Conservation (phyloP, 805 yeast genomes). For the Yarrowia sp. region DNA sequence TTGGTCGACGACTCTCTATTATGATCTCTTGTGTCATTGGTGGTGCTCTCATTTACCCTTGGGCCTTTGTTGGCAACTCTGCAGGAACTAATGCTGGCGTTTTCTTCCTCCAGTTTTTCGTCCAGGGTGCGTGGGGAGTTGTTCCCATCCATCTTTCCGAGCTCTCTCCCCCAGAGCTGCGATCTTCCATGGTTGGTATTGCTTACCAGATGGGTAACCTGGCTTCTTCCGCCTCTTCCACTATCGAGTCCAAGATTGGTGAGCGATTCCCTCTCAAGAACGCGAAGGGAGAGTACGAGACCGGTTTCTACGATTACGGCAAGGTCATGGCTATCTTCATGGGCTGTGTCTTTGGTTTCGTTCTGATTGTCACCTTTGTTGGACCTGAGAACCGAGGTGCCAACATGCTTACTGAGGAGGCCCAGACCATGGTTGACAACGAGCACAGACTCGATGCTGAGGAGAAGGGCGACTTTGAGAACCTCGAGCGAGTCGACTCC, state of each 20-base stretch:
- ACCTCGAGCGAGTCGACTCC: slow-evolving; percentile 26
- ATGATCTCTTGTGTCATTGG: slow-evolving; percentile 59
- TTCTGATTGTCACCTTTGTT: slow-evolving; percentile 56
- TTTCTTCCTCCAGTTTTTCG: slow-evolving; percentile 69
- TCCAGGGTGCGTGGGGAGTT: slow-evolving; percentile 74
- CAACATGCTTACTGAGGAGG: slow-evolving; percentile 7
- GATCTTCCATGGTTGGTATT: slow-evolving; percentile 67
- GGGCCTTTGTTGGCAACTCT: slow-evolving; percentile 56
- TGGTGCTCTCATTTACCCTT: slow-evolving; percentile 68
- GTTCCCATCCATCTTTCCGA: slow-evolving; percentile 71
- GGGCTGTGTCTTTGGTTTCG: slow-evolving; percentile 66
- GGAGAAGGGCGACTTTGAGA: slow-evolving; percentile 29
- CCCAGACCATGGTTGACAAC: background rate
- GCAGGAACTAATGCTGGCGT: slow-evolving; percentile 64
- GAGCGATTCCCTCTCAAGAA: slow-evolving; percentile 61
- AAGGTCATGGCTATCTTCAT: slow-evolving; percentile 73
- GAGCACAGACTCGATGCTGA: slow-evolving; percentile 8
- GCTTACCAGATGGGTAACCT: slow-evolving; percentile 77
- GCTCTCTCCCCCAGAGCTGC: slow-evolving; percentile 68
- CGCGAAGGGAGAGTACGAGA: slow-evolving; percentile 47
- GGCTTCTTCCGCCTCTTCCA: slow-evolving; percentile 72
- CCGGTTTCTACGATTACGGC: slow-evolving; percentile 61
- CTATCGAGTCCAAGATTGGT: slow-evolving; percentile 72
- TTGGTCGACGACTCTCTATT: slow-evolving; percentile 68
- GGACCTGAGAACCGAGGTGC: slow-evolving; percentile 61